phyloP scores from a whole-genome alignment of 768 basidiomycete genomes.

The Boletus speciosus region DNA sequence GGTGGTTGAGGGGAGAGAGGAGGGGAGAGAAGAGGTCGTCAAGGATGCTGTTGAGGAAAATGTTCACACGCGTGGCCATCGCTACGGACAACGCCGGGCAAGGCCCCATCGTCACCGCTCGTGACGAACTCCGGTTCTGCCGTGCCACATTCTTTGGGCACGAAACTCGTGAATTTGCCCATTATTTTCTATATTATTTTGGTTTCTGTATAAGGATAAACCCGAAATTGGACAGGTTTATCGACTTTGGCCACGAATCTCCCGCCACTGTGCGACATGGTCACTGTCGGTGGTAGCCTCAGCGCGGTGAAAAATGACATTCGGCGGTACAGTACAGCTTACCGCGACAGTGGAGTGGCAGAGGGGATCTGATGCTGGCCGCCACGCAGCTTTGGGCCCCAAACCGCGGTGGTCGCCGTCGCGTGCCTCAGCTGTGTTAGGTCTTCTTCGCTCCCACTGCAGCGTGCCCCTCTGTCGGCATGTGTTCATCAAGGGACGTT shows the following conservation, averaged over 20 bases:
- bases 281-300: not conserved
- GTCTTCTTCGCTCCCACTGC: conserved; percentile 16
- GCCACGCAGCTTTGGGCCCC: conserved; percentile 16
- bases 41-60: conserved; percentile 41
- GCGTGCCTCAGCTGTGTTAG: conserved; percentile 2
- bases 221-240: not conserved
- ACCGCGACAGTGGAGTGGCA: not conserved
- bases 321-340: not conserved
- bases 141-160: conserved; percentile 32
- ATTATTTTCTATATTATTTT: conserved; percentile 7
- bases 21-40: conserved; percentile 35
- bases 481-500: conserved; percentile 9
- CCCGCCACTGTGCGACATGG: not conserved
- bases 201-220: conserved; percentile 1
- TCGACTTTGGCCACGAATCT: conserved; percentile 5
- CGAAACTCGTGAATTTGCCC: conserved; percentile 19
- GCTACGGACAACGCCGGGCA: conserved; percentile 42
- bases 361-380: not conserved
- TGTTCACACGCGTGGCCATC: conserved; percentile 41
- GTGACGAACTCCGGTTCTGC: conserved; percentile 38
- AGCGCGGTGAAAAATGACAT: not conserved
- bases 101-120: conserved; percentile 43
- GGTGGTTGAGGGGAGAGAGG: conserved; percentile 36
- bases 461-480: conserved; percentile 9
- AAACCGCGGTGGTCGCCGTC: conserved; percentile 13